Evolutionary conservation across 768 basidiomycete genomes (phyloP), one percentile per base, ranked within the genome.

Genomic region (Gymnopilus dilepis): DNA sequence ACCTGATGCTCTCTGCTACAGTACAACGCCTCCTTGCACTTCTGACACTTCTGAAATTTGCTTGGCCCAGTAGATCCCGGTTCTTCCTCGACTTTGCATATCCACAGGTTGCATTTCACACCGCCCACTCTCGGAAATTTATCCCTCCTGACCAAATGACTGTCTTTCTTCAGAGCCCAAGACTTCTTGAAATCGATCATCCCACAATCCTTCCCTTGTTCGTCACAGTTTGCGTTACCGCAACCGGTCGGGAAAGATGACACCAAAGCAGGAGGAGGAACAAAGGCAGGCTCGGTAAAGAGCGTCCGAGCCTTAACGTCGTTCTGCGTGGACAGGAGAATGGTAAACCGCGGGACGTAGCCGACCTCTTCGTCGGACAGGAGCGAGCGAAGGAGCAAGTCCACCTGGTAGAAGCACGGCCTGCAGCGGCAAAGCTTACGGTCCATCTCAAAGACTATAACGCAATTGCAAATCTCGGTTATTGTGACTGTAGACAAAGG

Each of bases 91-190:
- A 56, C 30, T 1, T 58, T 50, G 24, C 65, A 71, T 4, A 60
- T 58, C 67, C 66, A 68, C 17, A 62, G 42, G 37, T 71, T 69
- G 50, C 70, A 71, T n/a, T 61, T 41, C 21, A 66, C 69, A 5
- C 41, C 56, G 0, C 41, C 31, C 5, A 13, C 37, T 24, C 11
- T 12, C 6, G 56, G 37, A 17, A 59, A 61, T 1, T 62, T 30
- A 26, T 61, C 59, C 37, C 53, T 57, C 26, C 67, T 43, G 11
- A 70, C 59, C 26, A 69, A 38, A 17, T 38, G 13, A 17, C 50
- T 66, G 6, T 47, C 63, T 8, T 34, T 26, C n/a, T 28, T 60
- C 17, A 71, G 51, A 9, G 66, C 58, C 19, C 63, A 55, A 37
- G 58, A 61, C 15, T 55, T 59, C 0, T 59, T 40, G 40, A 65